These are phyloP conservation scores for Trifolium pratense DNA, from an alignment of 306 rosid species.

Conservation along the genomic window DNA sequence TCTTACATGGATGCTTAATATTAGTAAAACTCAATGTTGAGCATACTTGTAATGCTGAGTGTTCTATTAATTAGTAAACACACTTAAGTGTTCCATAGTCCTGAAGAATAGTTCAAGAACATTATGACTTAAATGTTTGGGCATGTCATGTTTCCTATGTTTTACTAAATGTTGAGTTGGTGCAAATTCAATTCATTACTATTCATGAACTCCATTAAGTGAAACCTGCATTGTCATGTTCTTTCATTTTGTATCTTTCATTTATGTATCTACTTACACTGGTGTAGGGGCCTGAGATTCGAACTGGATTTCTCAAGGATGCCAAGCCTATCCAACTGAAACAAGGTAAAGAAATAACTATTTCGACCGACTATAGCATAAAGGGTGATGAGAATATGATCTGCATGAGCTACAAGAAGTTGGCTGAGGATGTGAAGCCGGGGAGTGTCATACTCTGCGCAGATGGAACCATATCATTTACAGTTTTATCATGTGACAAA, in stretches of 20 bases:
- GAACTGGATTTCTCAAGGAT: constrained; percentile 95
- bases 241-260: background rate
- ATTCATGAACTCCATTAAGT: constrained; percentile 2
- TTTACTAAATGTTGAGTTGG: constrained; percentile 6
- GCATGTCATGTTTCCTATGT: background rate
- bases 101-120: background rate
- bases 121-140: background rate
- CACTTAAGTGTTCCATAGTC: background rate
- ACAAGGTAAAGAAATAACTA: constrained; percentile 78
- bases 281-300: constrained; percentile 93
- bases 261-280: constrained; percentile 4
- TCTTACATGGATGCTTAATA: background rate
- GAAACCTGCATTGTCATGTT: background rate
- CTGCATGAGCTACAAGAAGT: constrained; percentile 93
- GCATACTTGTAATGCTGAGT: background rate
- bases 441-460: constrained; percentile 91
- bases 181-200: background rate
- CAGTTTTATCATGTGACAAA: constrained; percentile 74
- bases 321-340: constrained; percentile 75
- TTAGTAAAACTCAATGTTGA: background rate
- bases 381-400: constrained; percentile 85
- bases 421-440: constrained; percentile 88
- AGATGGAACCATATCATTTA: constrained; percentile 91
- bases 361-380: constrained; percentile 84
- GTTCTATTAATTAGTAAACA: background rate